phyloP scores from a whole-genome alignment of 202 grass and related monocot species.

The Panicum virgatum region DNA sequence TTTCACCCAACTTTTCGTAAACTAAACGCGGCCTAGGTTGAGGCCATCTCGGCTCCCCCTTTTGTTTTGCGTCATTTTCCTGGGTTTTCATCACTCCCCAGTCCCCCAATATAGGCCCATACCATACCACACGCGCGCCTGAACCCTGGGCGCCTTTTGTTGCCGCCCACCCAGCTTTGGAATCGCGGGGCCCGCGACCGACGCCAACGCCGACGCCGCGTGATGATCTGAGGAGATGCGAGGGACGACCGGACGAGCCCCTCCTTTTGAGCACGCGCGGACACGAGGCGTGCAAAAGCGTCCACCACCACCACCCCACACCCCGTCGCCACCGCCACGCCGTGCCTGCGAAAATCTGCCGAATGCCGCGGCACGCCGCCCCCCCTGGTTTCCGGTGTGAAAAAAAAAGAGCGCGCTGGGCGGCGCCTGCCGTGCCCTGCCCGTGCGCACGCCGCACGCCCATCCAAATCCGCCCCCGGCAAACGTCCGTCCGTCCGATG shows the following conservation, averaged over 20 bases:
- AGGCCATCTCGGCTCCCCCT: not conserved
- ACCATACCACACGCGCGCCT: not conserved
- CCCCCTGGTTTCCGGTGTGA: not conserved
- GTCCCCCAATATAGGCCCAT: too few species aligned
- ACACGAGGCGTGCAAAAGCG: conserved; percentile 23
- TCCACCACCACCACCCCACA: not conserved
- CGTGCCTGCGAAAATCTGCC: not conserved
- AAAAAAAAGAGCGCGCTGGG: not conserved
- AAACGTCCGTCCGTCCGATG: not conserved
- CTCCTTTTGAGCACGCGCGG: conserved; percentile 2
- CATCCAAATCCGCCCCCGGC: not conserved
- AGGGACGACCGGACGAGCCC: not conserved
- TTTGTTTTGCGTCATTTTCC: not conserved
- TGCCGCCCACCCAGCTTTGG: not conserved
- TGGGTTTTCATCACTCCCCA: not conserved
- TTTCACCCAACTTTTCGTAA: too few species aligned
- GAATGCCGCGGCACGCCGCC: not conserved
- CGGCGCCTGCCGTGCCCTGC: not conserved
- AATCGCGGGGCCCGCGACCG: not conserved
- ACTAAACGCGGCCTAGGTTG: too few species aligned
- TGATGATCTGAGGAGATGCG: not conserved
- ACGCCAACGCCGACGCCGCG: not conserved
- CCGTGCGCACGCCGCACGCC: not conserved
- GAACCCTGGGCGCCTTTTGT: not conserved
- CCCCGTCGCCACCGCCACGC: not conserved